Evolutionary conservation across 805 yeast species (phyloP), one percentile per base, ranked within the genome.

Genomic region (Cyberlindnera subsufficiens): DNA sequence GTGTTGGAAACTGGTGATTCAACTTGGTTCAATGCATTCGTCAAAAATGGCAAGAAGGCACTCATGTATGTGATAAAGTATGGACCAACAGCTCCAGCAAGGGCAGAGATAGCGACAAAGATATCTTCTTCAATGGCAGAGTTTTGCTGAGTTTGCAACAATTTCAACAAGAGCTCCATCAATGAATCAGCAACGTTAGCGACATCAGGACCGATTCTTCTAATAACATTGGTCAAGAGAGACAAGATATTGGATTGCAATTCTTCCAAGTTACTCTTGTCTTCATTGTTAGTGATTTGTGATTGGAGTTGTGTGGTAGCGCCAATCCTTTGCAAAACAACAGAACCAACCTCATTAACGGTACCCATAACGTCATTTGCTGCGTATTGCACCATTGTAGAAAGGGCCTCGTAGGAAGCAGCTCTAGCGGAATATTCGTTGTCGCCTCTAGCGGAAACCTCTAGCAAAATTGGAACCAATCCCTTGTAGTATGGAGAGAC

Each of bases 331-430:
- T 66, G 67, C 58, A 91, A 71, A 20, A 83, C 80, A 53, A 83
- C 90, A 8, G 79, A 67, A 2, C 96, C 95, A 52, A 91, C 76
- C 37, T 74, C 71, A 47, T 84, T 81, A 31, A 90, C 82, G 19
- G 80, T 64, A 31, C 77, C 78, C 62, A 85, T 71, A 33, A 84
- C 84, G 55, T 78, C 86, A 36, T 71, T 72, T 6, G 95, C 79
- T 56, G 91, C 74, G 63, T 76, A 84, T 38, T 80, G 73, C 19
- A 91, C 96, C 58, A 90, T 69, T 0, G 91, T 74, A 2, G 96
- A 81, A 52, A 93, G 68, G 0, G 97, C 95, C 65, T 95, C 96
- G 62, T 88, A 93, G 2, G 98, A 95, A n/a, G 97, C 88, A 2
- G 98, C 91, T 59, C 98, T 77, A 6, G 95, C 78, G 46, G 87